A percentile compares a stretch with the other conserved stretches of the same genome.
These are phyloP conservation scores for Skeletonema menzelii DNA, from an alignment of 108 stramenopile genomes.

Conservation along the genomic window DNA sequence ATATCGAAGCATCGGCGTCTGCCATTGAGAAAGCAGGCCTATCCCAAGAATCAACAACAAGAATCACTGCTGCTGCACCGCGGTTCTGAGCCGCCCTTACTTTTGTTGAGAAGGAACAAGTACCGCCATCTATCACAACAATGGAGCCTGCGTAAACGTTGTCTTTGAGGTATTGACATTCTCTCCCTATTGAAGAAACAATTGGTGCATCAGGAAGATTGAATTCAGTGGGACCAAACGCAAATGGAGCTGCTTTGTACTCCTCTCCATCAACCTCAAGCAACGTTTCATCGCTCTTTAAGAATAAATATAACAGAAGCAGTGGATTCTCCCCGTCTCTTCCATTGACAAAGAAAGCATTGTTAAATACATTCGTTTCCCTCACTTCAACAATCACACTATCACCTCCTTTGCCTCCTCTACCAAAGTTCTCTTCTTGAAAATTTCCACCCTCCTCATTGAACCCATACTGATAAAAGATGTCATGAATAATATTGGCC, in stretches of 20 bases:
- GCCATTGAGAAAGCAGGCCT: neutral
- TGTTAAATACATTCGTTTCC: neutral
- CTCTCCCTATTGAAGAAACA: neutral
- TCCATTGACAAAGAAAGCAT: neutral
- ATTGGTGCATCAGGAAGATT: neutral
- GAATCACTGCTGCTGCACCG: neutral
- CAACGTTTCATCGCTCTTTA: neutral
- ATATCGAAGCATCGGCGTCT: neutral
- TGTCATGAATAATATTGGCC: neutral
- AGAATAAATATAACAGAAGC: neutral
- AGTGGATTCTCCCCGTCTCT: neutral
- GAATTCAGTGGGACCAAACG: neutral
- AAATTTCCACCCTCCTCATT: constrained; percentile 7
- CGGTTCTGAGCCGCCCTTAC: neutral
- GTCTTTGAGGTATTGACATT: neutral
- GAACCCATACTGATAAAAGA: constrained; percentile 7
- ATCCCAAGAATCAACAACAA: neutral
- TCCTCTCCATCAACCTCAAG: neutral
- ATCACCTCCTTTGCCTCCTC: constrained; percentile 6
- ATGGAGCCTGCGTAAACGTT: neutral
- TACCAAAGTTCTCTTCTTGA: constrained; percentile 7
- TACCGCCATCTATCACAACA: neutral
- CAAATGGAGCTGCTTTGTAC: neutral
- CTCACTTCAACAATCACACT: neutral
- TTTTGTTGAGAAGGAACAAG: neutral